Evolutionary conservation across 176 grass and related monocot genomes (phyloP).

Genomic region (Musa troglodytarum): DNA sequence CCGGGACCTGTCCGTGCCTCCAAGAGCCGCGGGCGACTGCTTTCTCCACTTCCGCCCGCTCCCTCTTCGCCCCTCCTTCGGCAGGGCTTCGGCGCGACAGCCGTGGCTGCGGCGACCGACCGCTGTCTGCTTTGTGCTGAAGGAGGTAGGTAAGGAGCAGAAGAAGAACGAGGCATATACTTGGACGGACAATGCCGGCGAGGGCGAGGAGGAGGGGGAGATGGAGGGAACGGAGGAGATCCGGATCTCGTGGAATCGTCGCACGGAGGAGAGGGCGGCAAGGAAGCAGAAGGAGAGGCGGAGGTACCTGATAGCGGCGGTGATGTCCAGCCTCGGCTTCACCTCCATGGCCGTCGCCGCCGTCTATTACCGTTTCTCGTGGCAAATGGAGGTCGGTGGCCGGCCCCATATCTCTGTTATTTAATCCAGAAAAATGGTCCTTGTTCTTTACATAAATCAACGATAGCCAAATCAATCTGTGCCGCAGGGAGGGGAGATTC

Average conservation of each 20-base stretch:
- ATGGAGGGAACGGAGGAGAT: background rate
- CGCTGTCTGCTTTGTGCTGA: background rate
- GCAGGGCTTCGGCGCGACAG: background rate
- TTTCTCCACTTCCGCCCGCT: background rate
- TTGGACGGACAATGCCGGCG: background rate
- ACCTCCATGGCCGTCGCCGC: slow-evolving; percentile 79
- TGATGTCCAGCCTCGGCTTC: slow-evolving; percentile 93
- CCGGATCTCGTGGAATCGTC: background rate
- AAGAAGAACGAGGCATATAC: background rate
- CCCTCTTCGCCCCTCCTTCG: background rate
- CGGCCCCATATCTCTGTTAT: background rate
- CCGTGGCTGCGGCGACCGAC: background rate
- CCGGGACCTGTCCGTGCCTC: background rate
- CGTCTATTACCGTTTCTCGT: slow-evolving; percentile 94
- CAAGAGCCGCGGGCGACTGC: background rate
- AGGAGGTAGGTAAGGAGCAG: background rate
- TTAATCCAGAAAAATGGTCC: background rate
- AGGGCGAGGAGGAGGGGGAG: background rate
- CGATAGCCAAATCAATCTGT: background rate
- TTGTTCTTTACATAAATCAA: background rate
- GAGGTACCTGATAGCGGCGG: slow-evolving; percentile 78
- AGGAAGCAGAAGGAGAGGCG: slow-evolving; percentile 73
- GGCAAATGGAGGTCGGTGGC: slow-evolving; percentile 78
- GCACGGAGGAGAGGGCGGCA: slow-evolving; percentile 28
- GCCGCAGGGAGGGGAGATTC: slow-evolving; percentile 65